phyloP scores from a whole-genome alignment of 140 eudicot genomes.

The Senecio squalidus region DNA sequence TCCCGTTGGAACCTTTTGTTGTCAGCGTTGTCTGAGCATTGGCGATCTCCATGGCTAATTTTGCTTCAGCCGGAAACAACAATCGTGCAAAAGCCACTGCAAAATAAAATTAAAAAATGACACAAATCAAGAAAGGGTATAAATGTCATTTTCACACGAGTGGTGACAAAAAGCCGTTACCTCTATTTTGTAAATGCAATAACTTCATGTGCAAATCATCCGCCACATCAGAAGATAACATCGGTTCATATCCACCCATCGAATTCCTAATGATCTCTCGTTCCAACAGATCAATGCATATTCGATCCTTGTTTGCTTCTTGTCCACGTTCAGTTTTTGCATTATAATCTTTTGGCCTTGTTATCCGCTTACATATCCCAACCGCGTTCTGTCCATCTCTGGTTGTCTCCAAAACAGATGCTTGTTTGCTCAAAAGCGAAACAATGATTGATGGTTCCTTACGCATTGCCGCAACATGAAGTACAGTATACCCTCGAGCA shows the following conservation, averaged over 20 bases:
- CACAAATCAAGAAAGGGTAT: neutral
- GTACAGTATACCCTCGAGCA: slow-evolving; percentile 51
- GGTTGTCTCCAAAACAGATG: slow-evolving; percentile 35
- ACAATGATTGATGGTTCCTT: slow-evolving; percentile 61
- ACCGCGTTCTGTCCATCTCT: slow-evolving; percentile 56
- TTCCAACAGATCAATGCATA: slow-evolving; percentile 68
- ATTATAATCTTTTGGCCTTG: slow-evolving; percentile 52
- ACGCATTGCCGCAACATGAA: slow-evolving; percentile 70
- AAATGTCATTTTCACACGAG: neutral
- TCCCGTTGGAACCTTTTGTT: slow-evolving; percentile 37
- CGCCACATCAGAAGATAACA: slow-evolving; percentile 25
- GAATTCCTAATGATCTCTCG: slow-evolving; percentile 48
- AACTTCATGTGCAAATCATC: slow-evolving; percentile 59
- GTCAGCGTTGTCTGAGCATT: slow-evolving; percentile 41
- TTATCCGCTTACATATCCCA: slow-evolving; percentile 47
- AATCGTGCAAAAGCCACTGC: slow-evolving; percentile 62
- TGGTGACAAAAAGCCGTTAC: slow-evolving; percentile 21
- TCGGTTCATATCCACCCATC: slow-evolving; percentile 25
- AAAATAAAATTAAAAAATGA: neutral
- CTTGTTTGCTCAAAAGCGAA: slow-evolving; percentile 47
- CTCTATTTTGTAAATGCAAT: slow-evolving; percentile 58
- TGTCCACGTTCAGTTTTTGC: slow-evolving; percentile 53
- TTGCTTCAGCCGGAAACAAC: slow-evolving; percentile 66
- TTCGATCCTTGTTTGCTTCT: slow-evolving; percentile 48
- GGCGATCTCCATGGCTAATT: slow-evolving; percentile 62